A percentile compares a stretch with the other conserved stretches of the same genome.
Evolutionary conservation across 768 basidiomycete species (phyloP).

Genomic region (Punctularia strigosozonata): DNA sequence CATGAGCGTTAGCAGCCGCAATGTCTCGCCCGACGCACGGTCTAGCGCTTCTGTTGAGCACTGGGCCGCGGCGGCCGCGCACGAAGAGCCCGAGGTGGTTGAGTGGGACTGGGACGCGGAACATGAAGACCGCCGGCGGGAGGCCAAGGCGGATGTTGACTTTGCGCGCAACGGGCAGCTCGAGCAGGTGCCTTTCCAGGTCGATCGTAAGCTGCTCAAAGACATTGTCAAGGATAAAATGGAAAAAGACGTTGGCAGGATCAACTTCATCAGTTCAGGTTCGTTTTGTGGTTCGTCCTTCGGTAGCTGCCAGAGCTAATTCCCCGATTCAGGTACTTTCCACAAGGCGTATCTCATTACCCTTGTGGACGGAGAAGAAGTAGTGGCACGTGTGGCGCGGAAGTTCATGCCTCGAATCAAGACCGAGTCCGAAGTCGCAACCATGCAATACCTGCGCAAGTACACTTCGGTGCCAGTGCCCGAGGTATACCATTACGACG

Average conservation of each 20-base stretch:
- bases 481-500: conserved; percentile 62
- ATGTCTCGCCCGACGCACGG: too few species aligned
- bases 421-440: conserved; percentile 81
- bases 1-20: too few species aligned
- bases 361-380: conserved; percentile 42
- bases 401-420: conserved; percentile 81
- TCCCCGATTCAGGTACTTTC: conserved; percentile 50
- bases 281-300: conserved; percentile 14
- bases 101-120: conserved; percentile 67
- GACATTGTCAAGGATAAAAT: conserved; percentile 70
- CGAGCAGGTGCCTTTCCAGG: conserved; percentile 58
- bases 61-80: neutral
- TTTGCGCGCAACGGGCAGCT: conserved; percentile 41
- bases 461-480: conserved; percentile 67
- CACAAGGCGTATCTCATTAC: conserved; percentile 83
- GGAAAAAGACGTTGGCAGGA: conserved; percentile 51
- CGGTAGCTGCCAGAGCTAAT: neutral
- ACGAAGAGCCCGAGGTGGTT: conserved; percentile 13
- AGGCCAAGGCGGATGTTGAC: conserved; percentile 51
- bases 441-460: conserved; percentile 67
- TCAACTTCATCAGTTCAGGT: conserved; percentile 68
- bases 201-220: conserved; percentile 64
- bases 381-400: conserved; percentile 74
- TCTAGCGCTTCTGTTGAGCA: neutral
- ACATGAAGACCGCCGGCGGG: conserved; percentile 55